Conservation (phyloP, 1,284 basidiomycete genomes). For the Trichosporon sp. region DNA sequence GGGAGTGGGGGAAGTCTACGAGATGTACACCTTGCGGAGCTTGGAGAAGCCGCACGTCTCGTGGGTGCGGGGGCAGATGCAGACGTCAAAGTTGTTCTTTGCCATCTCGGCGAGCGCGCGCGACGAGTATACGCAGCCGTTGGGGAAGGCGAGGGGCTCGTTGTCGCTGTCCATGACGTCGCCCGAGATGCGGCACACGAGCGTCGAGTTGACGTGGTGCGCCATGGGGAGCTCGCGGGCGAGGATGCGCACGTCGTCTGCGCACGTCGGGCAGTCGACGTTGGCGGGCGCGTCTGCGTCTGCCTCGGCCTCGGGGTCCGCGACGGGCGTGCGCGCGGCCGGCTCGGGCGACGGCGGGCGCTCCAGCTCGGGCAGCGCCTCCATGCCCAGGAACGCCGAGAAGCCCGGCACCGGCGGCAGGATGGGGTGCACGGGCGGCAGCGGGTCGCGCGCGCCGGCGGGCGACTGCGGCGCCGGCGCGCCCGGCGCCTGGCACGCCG, state of each 20-base stretch:
- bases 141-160: constrained; percentile 84
- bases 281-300: constrained; percentile 54
- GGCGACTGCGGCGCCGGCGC: constrained; percentile 19
- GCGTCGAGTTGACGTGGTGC: constrained; percentile 90
- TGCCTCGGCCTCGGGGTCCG: no score
- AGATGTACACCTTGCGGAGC: constrained; percentile 75
- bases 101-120: constrained; percentile 85
- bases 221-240: constrained; percentile 83
- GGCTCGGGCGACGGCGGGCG: background rate
- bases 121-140: constrained; percentile 86
- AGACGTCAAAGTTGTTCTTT: constrained; percentile 61
- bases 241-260: constrained; percentile 66
- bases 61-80: constrained; percentile 75
- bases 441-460: constrained; percentile 17
- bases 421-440: constrained; percentile 34
- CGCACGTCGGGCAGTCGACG: constrained; percentile 88
- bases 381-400: constrained; percentile 10
- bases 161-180: constrained; percentile 93
- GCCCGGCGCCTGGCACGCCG: constrained; percentile 51
- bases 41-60: constrained; percentile 61
- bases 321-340: background rate
- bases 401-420: constrained; percentile 14
- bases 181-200: constrained; percentile 85
- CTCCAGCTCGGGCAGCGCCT: constrained; percentile 8
- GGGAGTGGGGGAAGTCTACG: constrained; percentile 2